These are phyloP conservation scores for Chamaecrista fasciculata DNA, from an alignment of 306 rosid species.

Conservation along the genomic window DNA sequence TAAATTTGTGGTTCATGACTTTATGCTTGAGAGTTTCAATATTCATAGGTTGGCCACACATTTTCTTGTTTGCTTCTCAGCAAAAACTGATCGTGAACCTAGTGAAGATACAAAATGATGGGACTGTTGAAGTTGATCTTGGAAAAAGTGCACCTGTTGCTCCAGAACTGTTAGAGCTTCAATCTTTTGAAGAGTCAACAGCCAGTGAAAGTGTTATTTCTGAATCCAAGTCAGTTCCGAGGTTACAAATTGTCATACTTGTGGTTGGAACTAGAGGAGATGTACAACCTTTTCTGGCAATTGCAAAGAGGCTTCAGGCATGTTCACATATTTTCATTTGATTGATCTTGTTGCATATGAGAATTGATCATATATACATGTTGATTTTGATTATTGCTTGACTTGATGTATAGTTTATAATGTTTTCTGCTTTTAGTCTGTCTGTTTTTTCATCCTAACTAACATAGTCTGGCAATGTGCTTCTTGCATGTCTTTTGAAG, in stretches of 20 bases:
- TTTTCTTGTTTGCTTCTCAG: conserved; percentile 43
- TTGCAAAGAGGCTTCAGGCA: conserved; percentile 88
- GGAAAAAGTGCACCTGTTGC: conserved; percentile 54
- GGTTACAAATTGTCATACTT: conserved; percentile 69
- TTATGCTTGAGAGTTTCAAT: not conserved
- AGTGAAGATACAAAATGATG: conserved; percentile 78
- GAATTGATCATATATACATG: conserved; percentile 9
- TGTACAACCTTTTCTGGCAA: conserved; percentile 78
- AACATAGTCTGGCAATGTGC: not conserved
- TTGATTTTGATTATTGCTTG: not conserved
- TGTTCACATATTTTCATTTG: conserved; percentile 29
- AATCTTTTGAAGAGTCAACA: conserved; percentile 41
- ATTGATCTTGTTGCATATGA: conserved; percentile 17
- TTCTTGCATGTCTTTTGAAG: not conserved
- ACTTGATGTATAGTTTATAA: not conserved
- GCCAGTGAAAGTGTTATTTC: conserved; percentile 30
- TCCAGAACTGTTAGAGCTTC: conserved; percentile 66
- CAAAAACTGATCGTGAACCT: conserved; percentile 55
- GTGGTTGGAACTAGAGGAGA: conserved; percentile 97
- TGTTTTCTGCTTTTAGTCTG: not conserved
- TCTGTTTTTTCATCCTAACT: not conserved
- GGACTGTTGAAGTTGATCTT: conserved; percentile 71
- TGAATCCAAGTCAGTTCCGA: conserved; percentile 51
- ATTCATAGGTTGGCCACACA: conserved; percentile 21
- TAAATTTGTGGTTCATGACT: not conserved